Evolutionary conservation across 2,329 filamentous ascomycete genomes (phyloP), one percentile per base, ranked within the genome.

Genomic region (Cyclaneusma minus): DNA sequence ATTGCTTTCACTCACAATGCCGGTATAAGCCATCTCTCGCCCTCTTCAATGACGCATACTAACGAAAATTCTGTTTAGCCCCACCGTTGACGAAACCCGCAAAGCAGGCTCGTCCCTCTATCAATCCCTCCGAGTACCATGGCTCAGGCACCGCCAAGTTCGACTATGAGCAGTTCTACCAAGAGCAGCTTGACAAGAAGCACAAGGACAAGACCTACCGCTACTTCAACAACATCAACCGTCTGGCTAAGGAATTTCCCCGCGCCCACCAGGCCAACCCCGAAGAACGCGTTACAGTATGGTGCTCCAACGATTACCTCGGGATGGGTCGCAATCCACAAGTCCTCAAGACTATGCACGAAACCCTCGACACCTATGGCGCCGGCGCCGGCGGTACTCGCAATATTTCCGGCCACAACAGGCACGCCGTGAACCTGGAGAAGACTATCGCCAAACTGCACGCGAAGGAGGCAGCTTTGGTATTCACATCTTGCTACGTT

Each of bases 221-320:
- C 48, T 95, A 95, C 62, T 98, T 98, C 64, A 98, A 98, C 67
- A 98, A 98, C 63, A 98, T 98, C 71, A 98, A 98, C 49, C 84
- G 89, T 18, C 66, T 98, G 34, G 89, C 89, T 39, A 82, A 89
- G 58, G 83, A 95, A 38, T 98, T 98, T 36, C 89, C 89, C 16
- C 81, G 80, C 37, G 89, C 89, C 23, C 89, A 98, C 54, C 92
- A 91, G 65, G 68, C 80, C 10, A 72, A 65, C 31, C 68, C 71
- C 46, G 75, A 87, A 32, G 83, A 94, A 39, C 72, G 72, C 28
- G 89, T 98, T 31, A 93, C 87, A 2, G 89, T 98, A 13, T 98
- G 89, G 89, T 98, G 89, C 63, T 91, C 87, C 49, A 98, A 98
- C 47, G 89, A 98, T 52, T 98, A 98, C 52, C 71, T 98, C 11